Evolutionary conservation across 2,329 filamentous ascomycete species (phyloP), one percentile per base, ranked within the genome.

Genomic region (Emmonsia crescens): DNA sequence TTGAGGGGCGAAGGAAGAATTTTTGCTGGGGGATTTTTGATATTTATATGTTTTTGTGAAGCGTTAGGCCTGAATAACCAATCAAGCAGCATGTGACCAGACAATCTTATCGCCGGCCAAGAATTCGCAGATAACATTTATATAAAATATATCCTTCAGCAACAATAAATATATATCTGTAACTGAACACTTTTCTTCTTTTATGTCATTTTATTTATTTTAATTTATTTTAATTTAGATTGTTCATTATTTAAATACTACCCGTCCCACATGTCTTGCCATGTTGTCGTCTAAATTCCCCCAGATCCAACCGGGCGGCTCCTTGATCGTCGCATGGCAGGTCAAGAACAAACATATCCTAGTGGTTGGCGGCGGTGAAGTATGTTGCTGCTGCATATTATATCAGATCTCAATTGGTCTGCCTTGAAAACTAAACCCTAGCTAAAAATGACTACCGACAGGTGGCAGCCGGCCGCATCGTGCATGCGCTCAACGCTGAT

Each of bases 341-440:
- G 87, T 96, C 70, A 88, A 86, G 72, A 87, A 87, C 74, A 96
- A 95, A 76, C 85, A 86, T 66, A 88, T 97, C 19, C 79, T 99
- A n/a, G 89, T 99, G 4, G 85, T 99, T 8, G 94, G 94, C 66
- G 94, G 94, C 69, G 94, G 94, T 75, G 93, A 97, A 82, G 93
- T 96, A 79, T 68, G 83, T 74, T 19, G 6, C 54, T 33, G 36
- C 21, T 46, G 38, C 36, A 44, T 56, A 57, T n/a, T 29, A 62
- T 61, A 33, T 60, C 21, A 54, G 27, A 24, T 54, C n/a, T 29
- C 61, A 60, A 60, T 60, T 60, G 44, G 29, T 19, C 54, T 38
- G 2, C 27, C 12, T 16, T 19, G 48, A 6, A 33, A 33, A 57
- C 44, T 57, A 60, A 52, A n/a, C n/a, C 33, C n/a, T 21, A 27